Evolutionary conservation across 352 stramenopile genomes (phyloP).

Genomic region (Phytophthora hibernalis): DNA sequence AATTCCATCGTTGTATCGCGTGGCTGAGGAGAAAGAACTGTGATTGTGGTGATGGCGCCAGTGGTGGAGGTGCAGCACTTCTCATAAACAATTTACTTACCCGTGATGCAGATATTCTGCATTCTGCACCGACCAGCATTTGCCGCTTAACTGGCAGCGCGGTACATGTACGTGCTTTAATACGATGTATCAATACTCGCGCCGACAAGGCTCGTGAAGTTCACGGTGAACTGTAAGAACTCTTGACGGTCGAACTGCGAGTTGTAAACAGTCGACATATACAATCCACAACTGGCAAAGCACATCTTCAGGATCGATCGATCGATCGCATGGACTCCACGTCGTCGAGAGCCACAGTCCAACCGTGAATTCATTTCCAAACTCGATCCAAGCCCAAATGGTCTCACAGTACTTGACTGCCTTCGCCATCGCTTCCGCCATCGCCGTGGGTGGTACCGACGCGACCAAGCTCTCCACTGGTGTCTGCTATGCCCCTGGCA

Average conservation of each 20-base stretch:
- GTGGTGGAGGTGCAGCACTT: too few species aligned
- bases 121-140: too few species aligned
- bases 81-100: too few species aligned
- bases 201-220: too few species aligned
- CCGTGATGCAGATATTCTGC: too few species aligned
- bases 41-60: too few species aligned
- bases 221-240: too few species aligned
- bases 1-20: too few species aligned
- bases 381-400: neutral
- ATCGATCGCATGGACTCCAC: neutral
- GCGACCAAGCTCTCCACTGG: constrained; percentile 20
- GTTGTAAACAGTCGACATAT: neutral
- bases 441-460: constrained; percentile 5
- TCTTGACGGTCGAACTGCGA: neutral
- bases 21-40: too few species aligned
- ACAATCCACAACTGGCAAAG: neutral
- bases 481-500: constrained; percentile 70
- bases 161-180: too few species aligned
- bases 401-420: neutral
- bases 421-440: neutral
- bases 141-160: too few species aligned
- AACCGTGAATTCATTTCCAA: neutral
- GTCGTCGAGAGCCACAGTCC: neutral
- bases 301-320: constrained; percentile 4
- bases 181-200: too few species aligned